phyloP scores from a whole-genome alignment of 805 yeast species.

The Metschnikowia peoriensis region DNA sequence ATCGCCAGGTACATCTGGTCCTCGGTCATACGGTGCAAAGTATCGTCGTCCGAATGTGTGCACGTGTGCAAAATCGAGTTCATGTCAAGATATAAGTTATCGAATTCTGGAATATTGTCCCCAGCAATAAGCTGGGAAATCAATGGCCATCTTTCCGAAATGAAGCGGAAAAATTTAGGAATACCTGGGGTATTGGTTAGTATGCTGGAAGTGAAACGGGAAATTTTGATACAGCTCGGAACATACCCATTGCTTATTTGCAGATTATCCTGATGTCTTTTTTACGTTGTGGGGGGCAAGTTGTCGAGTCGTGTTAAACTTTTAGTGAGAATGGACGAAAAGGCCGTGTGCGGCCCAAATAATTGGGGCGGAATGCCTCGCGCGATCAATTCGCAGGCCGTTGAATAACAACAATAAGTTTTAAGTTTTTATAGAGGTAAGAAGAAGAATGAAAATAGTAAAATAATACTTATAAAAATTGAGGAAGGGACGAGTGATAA shows the following conservation, averaged over 20 bases:
- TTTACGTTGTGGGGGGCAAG: not conserved
- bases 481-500: not conserved
- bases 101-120: constrained; percentile 86
- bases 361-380: not conserved
- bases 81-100: constrained; percentile 94
- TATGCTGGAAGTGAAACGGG: not conserved
- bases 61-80: constrained; percentile 93
- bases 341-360: constrained; percentile 14
- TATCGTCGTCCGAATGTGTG: constrained; percentile 74
- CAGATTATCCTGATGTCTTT: not conserved
- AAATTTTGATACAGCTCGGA: not conserved
- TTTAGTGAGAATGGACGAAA: constrained; percentile 10
- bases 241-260: constrained; percentile 6
- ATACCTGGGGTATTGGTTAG: constrained; percentile 58
- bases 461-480: not conserved
- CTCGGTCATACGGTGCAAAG: constrained; percentile 68
- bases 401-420: not conserved
- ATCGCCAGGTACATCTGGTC: constrained; percentile 92
- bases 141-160: constrained; percentile 98
- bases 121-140: constrained; percentile 84
- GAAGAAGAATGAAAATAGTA: too few species aligned
- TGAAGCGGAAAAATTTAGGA: constrained; percentile 94
- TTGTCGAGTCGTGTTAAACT: not conserved
- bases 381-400: too few species aligned
- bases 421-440: too few species aligned